Conservation (phyloP, 129 eudicot genomes). For the Chrysanthemum lavandulifolium region DNA sequence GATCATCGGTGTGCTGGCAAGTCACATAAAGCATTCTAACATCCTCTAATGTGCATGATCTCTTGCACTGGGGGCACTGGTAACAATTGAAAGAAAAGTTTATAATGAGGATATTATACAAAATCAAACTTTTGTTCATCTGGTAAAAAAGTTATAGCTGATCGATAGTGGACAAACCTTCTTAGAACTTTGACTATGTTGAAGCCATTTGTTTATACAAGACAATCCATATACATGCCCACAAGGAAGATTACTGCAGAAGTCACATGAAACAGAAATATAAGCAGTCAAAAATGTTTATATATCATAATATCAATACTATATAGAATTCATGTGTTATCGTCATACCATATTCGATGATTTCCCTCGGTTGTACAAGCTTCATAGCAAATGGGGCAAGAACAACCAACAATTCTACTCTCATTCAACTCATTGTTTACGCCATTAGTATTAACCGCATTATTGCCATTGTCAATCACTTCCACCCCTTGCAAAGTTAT, state of each 20-base stretch:
- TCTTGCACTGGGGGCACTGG: slow-evolving; percentile 87
- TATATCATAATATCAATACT: background rate
- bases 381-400: slow-evolving; percentile 64
- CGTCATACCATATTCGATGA: slow-evolving; percentile 57
- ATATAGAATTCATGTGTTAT: background rate
- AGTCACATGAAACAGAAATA: background rate
- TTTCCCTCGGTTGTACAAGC: slow-evolving; percentile 62
- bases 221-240: slow-evolving; percentile 73
- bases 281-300: background rate
- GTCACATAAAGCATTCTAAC: slow-evolving; percentile 64
- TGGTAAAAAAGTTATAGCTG: background rate
- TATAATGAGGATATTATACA: background rate
- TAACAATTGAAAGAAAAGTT: slow-evolving; percentile 2
- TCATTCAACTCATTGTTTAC: background rate
- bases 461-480: background rate
- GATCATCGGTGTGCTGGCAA: slow-evolving; percentile 36
- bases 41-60: slow-evolving; percentile 51
- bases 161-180: slow-evolving; percentile 40
- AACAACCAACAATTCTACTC: slow-evolving; percentile 39
- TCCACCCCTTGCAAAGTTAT: slow-evolving; percentile 8
- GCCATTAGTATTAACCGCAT: slow-evolving; percentile 9
- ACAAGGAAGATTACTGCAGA: slow-evolving; percentile 71
- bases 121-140: background rate
- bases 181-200: slow-evolving; percentile 35
- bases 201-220: slow-evolving; percentile 75